Evolutionary conservation across 257 asterid genomes (phyloP).

Genomic region (Solanum bulbocastanum): DNA sequence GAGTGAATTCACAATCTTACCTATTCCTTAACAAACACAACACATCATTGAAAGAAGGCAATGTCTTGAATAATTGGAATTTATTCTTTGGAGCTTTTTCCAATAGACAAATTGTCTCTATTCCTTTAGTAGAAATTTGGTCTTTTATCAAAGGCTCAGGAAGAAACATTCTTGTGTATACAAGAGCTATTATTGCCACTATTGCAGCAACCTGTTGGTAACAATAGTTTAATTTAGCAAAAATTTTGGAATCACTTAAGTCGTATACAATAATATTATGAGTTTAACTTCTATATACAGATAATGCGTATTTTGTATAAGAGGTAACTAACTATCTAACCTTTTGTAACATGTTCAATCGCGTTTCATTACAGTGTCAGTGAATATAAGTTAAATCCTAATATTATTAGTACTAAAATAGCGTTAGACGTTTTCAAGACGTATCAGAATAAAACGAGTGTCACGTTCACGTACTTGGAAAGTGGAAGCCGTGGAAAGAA

Average conservation of each 20-base stretch:
- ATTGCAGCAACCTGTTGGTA: conserved; percentile 57
- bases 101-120: conserved; percentile 48
- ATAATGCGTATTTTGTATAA: neutral
- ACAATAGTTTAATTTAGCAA: neutral
- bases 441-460: neutral
- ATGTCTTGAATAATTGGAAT: conserved; percentile 30
- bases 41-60: conserved; percentile 52
- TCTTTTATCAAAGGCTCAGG: conserved; percentile 39
- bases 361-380: neutral
- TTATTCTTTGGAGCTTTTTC: conserved; percentile 44
- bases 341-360: neutral
- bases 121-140: conserved; percentile 1
- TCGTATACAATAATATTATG: neutral
- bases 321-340: neutral
- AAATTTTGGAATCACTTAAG: neutral
- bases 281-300: neutral
- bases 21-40: conserved; percentile 54
- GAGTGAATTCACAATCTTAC: conserved; percentile 15
- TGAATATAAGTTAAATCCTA: neutral
- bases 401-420: neutral
- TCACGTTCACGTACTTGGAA: conserved; percentile 41
- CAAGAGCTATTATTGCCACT: conserved; percentile 44
- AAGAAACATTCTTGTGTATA: conserved; percentile 72
- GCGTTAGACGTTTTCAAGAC: neutral
- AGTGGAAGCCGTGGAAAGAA: conserved; percentile 56